Evolutionary conservation across 768 basidiomycete species (phyloP), one percentile per base, ranked within the genome.

Genomic region (Boletus tomentosulus): DNA sequence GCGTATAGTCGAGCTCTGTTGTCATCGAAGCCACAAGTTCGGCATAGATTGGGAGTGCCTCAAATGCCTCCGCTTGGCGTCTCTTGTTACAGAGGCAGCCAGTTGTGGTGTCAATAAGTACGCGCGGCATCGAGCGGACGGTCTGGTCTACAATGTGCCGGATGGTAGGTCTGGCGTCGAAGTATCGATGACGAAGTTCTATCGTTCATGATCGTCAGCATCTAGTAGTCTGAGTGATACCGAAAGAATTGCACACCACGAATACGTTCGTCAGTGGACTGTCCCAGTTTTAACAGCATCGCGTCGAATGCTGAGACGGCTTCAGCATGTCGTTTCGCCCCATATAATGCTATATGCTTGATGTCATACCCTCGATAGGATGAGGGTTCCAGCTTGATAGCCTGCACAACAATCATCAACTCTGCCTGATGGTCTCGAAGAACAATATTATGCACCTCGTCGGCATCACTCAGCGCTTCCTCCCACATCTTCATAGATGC

Each of bases 401-500:
- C 13, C 46, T 47, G 22, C 6, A 22, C 3, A 15, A 24, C 12
- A 35, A 11, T 35, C 3, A 8, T n/a, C 6, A 6, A 4, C 24
- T 34, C 31, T 8, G 46, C 2, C 33, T 34, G 15, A 13, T 28
- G 22, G 12, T 22, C 19, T 34, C 22, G 33, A 6, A 8, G 6
- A 34, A 28, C 15, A 11, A 50, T 19, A 19, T 19, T 19, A 19
- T 19, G 19, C 19, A 56, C 62, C 27, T 51, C 19, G 19, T 63
- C 45, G 13, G 62, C 59, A 15, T 63, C 58, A 1, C 33, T 35
- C 39, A 64, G 22, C 1, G 58, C 53, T 16, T 55, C 56, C 1
- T 53, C 53, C 19, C 19, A 19, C 19, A 19, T 19, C 19, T 19
- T 19, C 50, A 34, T 34, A 9, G 15, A 37, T 16, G 16, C 15